Evolutionary conservation across 2,329 filamentous ascomycete species (phyloP).

Genomic region (Sporothrix pallida): DNA sequence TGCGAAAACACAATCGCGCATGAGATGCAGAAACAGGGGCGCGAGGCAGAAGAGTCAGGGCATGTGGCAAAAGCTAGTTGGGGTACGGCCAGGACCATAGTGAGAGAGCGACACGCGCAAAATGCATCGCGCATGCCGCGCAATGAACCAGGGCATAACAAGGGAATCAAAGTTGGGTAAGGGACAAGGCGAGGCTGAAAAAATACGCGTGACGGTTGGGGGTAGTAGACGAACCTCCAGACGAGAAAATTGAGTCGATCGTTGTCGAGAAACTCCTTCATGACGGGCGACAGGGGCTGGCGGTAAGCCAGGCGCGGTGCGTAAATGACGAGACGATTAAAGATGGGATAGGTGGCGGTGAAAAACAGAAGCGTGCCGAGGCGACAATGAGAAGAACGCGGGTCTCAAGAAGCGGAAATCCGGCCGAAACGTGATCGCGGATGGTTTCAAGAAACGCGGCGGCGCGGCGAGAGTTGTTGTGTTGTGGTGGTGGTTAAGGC

Average conservation of each 20-base stretch:
- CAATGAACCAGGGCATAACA: conserved; percentile 28
- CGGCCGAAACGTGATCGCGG: not conserved
- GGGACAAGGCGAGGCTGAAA: conserved; percentile 33
- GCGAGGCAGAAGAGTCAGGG: not conserved
- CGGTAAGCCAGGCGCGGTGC: conserved; percentile 28
- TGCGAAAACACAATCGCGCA: not conserved
- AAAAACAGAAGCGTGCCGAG: not conserved
- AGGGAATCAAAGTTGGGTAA: conserved; percentile 27
- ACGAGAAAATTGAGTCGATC: conserved; percentile 73
- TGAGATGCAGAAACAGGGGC: conserved; percentile 21
- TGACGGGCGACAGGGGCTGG: conserved; percentile 43
- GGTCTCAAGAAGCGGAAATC: not conserved
- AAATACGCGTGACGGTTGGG: conserved; percentile 28
- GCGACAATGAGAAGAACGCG: not conserved
- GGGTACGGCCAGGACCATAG: conserved; percentile 5
- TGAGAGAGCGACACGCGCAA: not conserved
- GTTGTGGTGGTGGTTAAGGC: not conserved
- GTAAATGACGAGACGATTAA: not conserved
- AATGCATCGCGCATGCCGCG: not conserved
- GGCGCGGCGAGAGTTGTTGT: not conserved
- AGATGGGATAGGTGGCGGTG: not conserved
- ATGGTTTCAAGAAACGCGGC: not conserved
- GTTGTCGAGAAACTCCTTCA: conserved; percentile 70
- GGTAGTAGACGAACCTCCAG: conserved; percentile 64
- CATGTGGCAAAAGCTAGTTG: conserved; percentile 21